These are phyloP conservation scores for Ustulina deusta DNA, from an alignment of 2,329 filamentous ascomycete species.

Conservation along the genomic window DNA sequence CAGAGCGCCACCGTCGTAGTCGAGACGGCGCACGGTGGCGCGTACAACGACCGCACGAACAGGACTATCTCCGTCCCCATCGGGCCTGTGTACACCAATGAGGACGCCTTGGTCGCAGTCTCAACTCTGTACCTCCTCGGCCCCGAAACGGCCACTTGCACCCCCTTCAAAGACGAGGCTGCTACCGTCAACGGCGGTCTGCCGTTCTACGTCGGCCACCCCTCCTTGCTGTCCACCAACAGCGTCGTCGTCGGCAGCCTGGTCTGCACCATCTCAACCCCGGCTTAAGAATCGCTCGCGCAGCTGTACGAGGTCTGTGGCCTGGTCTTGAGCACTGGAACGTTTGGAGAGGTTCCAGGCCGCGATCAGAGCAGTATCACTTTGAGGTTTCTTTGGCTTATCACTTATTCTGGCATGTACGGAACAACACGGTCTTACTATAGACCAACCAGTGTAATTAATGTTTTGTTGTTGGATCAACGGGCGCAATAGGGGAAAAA, in stretches of 20 bases:
- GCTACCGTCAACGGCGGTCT: slow-evolving; percentile 38
- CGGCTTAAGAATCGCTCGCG: not conserved
- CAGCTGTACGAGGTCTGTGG: not conserved
- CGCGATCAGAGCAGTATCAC: not conserved
- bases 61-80: slow-evolving; percentile 39
- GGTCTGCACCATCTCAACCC: slow-evolving; percentile 31
- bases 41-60: slow-evolving; percentile 39
- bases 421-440: not conserved
- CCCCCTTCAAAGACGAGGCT: slow-evolving; percentile 37
- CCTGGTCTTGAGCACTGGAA: not conserved
- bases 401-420: not conserved
- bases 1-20: slow-evolving; percentile 35
- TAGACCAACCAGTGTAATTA: not conserved
- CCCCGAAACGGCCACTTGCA: slow-evolving; percentile 39
- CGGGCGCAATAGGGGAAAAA: too few species aligned
- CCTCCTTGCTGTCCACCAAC: slow-evolving; percentile 45
- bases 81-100: slow-evolving; percentile 34
- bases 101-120: slow-evolving; percentile 34
- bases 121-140: slow-evolving; percentile 45
- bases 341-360: not conserved
- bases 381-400: not conserved
- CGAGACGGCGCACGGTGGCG: slow-evolving; percentile 40
- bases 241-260: slow-evolving; percentile 45
- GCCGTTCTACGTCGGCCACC: slow-evolving; percentile 39
- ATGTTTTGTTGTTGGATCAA: not conserved